Base-by-base conservation (phyloP, 2,329 filamentous ascomycete genomes). In the Verticillium longisporum region DNA sequence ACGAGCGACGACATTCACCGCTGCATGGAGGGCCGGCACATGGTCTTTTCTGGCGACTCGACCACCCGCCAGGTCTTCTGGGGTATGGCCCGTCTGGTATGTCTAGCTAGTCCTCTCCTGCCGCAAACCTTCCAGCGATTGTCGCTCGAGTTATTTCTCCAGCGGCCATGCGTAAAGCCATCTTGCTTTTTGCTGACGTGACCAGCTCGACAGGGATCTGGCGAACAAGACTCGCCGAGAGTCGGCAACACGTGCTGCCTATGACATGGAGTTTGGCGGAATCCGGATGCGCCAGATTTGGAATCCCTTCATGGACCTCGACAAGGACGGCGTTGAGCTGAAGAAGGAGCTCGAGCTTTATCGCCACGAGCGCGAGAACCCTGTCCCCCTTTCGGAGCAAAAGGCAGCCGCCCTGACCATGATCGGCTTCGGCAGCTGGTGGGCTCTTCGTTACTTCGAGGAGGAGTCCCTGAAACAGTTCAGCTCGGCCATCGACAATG, bases 21-120 rank as follows among this genome's bases (percentile, higher is more conserved):
- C 57, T 89, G 86, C 67, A 74, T 86, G 21, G 72, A 73, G 2
- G 73, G 75, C 15, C 79, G 78, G 6, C 77, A 77, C 59, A 67
- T 88, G 18, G 75, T 86, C 15, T 85, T 88, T 65, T 77, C 81
- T 33, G 86, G 86, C 38, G 86, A 88, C 68, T 82, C 82, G 2
- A 82, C 80, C 1, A 79, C 81, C 4, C 79, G 85, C 11, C 81
- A 87, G 65, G 70, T 87, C 4, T 88, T 83, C 69, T 87, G 83
- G 80, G 82, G 82, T 13, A 64, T 69, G 59, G 69, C 66, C 31
- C 66, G 70, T 18, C n/a, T 71, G 56, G 76, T 55, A 55, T 11
- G 13, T 55, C 33, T 68, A 82, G 6, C 14, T 21, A 26, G 26
- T 21, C 7, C 18, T 4, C n/a, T 33, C 3, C 31, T 21, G 18